Base-by-base conservation (phyloP, 306 rosid species). In the Calophaca sinica region DNA sequence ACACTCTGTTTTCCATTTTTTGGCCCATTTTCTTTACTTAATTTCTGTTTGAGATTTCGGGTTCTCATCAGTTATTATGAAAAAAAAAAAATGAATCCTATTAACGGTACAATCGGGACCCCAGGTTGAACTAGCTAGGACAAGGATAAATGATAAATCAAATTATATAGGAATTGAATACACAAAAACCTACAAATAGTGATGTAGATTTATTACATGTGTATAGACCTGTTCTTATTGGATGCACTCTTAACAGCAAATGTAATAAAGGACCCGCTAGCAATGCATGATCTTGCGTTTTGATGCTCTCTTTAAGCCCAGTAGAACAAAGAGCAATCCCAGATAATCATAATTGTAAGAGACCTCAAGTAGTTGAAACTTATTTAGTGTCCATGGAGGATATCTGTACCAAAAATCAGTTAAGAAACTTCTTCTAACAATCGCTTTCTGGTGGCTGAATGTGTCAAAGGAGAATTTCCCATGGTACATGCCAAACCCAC, bases 381-480 rank as follows among this genome's bases (percentile, higher is more conserved):
- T 88, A 61, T 89, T 36, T 9, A 75, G 14, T 65, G 78, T 88
- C 97, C 96, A 92, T 61, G 97, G 97, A 42, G 96, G 97, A 75
- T 55, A 92, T 76, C 96, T 84, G 59, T 73, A 92, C 97, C 96
- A 92, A 42, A 92, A 85, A 58, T 92, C 97, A 59, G 82, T 53
- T 6, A 92, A 75, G 39, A 81, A 92, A 66, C 86, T 86, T 79
- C 96, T 86, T 60, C 83, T 88, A 0, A 72, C 11, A 6, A 92
- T 50, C 1, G 86, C 87, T 42, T 89, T 89, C 9, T 87, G 85
- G 62, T 89, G 93, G 82, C 96, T 92, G 79, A 92, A 89, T 13
- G 91, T 45, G 75, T 92, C 97, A 72, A 92, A 92, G 5, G 97
- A 92, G 83, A 83, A 92, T 77, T 89, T 92, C 0, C 97, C 97